Base-by-base conservation (phyloP, 306 rosid species). In the Malus asiatica region DNA sequence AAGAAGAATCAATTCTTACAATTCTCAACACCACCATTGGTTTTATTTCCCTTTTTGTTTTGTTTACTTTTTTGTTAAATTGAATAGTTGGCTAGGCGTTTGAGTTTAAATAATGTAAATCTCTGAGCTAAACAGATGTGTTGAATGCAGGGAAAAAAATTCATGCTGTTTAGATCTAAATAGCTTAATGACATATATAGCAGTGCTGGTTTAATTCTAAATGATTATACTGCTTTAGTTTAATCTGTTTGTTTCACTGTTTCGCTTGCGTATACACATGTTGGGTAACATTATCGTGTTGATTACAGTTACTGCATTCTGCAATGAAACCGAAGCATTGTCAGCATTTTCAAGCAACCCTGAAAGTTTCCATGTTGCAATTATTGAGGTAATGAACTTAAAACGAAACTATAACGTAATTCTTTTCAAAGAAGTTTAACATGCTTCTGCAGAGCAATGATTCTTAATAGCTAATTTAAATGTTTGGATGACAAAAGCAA, bases 311-410 rank as follows among this genome's bases (percentile, higher is more conserved):
- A 79, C 90, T 83, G 78, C 77, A 57, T 92, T 88, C 86, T 80
- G 75, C 69, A 19, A 88, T 22, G 97, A 79, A 87, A 80, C 82
- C 13, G 96, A 88, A 77, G 97, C 97, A 59, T 81, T 90, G 86
- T 85, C 87, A 51, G 93, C 84, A 55, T 79, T 92, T 73, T 84
- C 87, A 42, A 84, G 81, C 63, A 84, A 80, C 57, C 90, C 90
- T n/a, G 84, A 83, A 84, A 76, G 84, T 83, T 90, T 92, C 81
- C 97, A 92, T 77, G 84, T 92, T 81, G 96, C 96, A 38, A 63
- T 92, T 51, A 89, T 90, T 73, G 97, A 90, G 97, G 97, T 92
- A 82, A 82, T 46, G 68, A 45, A 7, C 66, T 52, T 67, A 8
- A 53, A 48, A 22, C 66, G 74, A 14, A 23, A 11, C 45, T 23